Base-by-base conservation (phyloP, 331 rosid species). In the Saraca asoca region DNA sequence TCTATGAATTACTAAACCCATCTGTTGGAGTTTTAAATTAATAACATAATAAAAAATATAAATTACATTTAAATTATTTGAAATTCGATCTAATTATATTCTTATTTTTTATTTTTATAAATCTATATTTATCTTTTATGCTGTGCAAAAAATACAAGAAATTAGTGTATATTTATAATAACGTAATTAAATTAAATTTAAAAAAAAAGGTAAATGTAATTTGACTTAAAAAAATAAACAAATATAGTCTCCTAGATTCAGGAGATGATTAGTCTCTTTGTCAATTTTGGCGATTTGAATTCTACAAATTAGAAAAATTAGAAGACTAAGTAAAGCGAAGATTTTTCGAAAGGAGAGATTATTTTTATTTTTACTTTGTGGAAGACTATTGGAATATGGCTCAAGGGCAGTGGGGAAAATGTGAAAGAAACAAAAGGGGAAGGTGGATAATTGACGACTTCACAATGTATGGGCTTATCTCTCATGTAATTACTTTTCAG, bases 301-400 rank as follows among this genome's bases (percentile, higher is more conserved):
- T 52, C 0, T 4, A 5, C 16, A 42, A 69, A 33, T 52, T 14
- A 15, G 58, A 29, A 13, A 12, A 13, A 14, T 24, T 35, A 39
- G 13, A 56, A 45, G 78, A 55, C 62, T 9, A 64, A 5, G 19
- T 0, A 39, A 7, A 44, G 3, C 46, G 57, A 45, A 53, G 46
- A 59, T 29, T 58, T 51, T 35, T 65, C 73, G 24, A 5, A 43
- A 7, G 18, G 18, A 48, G 52, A 50, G 67, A 52, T 43, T 73
- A 20, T 62, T 48, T 20, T 54, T 38, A 15, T 38, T 34, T 75
- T 73, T 55, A 55, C 51, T 79, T 73, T 39, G 46, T 60, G 66
- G 35, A n/a, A n/a, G n/a, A n/a, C n/a, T n/a, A n/a, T 48, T 52
- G 7, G 42, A 5, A 34, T 4, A 9, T 7, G 62, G 51, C 37